A percentile compares a stretch with the other conserved stretches of the same genome.
Evolutionary conservation across 148 eudicot genomes (phyloP).

Genomic region (Beta vulgaris): DNA sequence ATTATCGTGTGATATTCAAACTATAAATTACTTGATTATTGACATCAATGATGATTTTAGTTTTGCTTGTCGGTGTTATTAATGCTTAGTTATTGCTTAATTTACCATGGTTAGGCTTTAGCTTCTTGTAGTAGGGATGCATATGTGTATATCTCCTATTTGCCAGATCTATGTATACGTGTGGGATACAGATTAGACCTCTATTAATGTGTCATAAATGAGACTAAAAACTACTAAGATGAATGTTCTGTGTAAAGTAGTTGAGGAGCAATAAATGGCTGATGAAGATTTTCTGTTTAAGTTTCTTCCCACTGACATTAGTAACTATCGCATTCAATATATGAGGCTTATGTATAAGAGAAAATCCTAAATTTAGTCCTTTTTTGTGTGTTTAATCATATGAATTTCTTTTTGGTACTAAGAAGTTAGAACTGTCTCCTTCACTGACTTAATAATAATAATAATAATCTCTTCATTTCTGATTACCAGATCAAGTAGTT

Average conservation of each 20-base stretch:
- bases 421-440: constrained; percentile 10
- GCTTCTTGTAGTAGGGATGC: no score
- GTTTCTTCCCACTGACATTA: neutral
- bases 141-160: neutral
- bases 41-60: no score
- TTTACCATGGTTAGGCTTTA: no score
- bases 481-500: constrained; percentile 37
- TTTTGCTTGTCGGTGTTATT: no score
- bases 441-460: constrained; percentile 16
- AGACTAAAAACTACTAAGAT: constrained; percentile 4
- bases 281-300: constrained; percentile 8
- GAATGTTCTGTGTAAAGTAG: constrained; percentile 16
- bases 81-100: no score
- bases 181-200: constrained; percentile 1
- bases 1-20: no score
- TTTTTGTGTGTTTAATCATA: neutral
- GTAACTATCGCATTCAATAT: constrained; percentile 13
- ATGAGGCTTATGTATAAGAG: constrained; percentile 7
- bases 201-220: constrained; percentile 1
- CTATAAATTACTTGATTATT: no score
- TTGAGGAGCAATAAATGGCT: constrained; percentile 2
- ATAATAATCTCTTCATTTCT: constrained; percentile 13
- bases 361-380: constrained; percentile 9
- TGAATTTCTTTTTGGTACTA: neutral
- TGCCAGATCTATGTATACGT: neutral